Percentiles rank a stretch among this genome's conserved stretches.
Evolutionary conservation across 2,329 filamentous ascomycete genomes (phyloP).

Genomic region (Aspergillus versicolor): DNA sequence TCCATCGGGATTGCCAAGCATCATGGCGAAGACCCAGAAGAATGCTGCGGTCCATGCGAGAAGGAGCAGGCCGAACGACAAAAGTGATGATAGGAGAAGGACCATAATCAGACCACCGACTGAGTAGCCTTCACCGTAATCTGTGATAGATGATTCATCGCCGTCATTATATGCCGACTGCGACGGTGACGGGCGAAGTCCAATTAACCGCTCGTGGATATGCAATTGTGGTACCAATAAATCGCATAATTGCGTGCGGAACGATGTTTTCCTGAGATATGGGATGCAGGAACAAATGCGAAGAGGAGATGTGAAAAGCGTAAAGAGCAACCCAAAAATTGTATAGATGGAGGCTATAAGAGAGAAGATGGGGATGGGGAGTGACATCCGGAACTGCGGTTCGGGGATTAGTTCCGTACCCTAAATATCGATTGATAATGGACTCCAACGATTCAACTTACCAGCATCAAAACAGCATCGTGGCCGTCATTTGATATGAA

Average conservation of each 20-base stretch:
- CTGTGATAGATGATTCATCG: constrained; percentile 29
- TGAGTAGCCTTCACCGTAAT: constrained; percentile 36
- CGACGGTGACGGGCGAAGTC: constrained; percentile 27
- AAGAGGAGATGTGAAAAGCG: constrained; percentile 53
- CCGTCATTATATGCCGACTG: constrained; percentile 43
- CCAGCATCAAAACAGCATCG: constrained; percentile 48
- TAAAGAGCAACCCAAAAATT: constrained; percentile 50
- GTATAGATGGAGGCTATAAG: constrained; percentile 56
- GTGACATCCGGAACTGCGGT: constrained; percentile 52
- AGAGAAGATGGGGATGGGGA: constrained; percentile 56
- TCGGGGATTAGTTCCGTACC: constrained; percentile 14
- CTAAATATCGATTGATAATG: background rate
- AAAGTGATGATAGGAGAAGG: constrained; percentile 55
- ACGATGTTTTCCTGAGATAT: constrained; percentile 45
- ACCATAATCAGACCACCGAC: constrained; percentile 48
- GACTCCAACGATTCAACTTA: constrained; percentile 21
- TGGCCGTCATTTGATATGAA: constrained; percentile 29
- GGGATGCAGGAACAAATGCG: constrained; percentile 50
- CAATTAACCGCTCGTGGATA: constrained; percentile 42
- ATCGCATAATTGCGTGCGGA: constrained; percentile 51
- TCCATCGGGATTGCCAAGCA: constrained; percentile 62
- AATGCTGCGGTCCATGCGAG: constrained; percentile 59
- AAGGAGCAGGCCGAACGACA: constrained; percentile 57
- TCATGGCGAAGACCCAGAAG: constrained; percentile 63
- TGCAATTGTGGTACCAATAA: constrained; percentile 56